Evolutionary conservation across 2,329 filamentous ascomycete species (phyloP).

Genomic region (Verticillium albo-atrum): DNA sequence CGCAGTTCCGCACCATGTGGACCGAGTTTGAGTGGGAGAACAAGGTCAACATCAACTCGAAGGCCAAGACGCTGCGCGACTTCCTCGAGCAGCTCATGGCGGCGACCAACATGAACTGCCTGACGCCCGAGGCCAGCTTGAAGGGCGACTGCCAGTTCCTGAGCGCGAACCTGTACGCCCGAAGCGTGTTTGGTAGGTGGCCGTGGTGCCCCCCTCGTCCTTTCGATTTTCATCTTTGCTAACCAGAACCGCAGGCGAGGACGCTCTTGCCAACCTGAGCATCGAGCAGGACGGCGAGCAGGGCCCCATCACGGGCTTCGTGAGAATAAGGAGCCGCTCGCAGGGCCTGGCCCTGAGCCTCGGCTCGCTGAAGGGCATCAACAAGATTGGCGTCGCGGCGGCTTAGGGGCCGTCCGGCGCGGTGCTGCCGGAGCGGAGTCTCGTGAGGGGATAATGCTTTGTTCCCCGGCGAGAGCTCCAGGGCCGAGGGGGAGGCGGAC

Average conservation of each 20-base stretch:
- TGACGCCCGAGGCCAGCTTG: slow-evolving; percentile 92
- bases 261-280: slow-evolving; percentile 92
- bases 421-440: neutral
- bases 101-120: slow-evolving; percentile 96
- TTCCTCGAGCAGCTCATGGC: slow-evolving; percentile 96
- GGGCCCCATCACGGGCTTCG: slow-evolving; percentile 93
- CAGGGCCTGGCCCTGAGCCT: slow-evolving; percentile 92
- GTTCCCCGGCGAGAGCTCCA: neutral
- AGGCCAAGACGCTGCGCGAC: slow-evolving; percentile 84
- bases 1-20: slow-evolving; percentile 99
- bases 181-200: slow-evolving; percentile 93
- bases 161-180: slow-evolving; percentile 92
- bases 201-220: neutral
- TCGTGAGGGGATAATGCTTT: neutral
- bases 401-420: slow-evolving; percentile 10
- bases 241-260: slow-evolving; percentile 66
- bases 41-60: slow-evolving; percentile 99
- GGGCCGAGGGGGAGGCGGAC: neutral
- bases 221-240: slow-evolving; percentile 11
- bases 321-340: slow-evolving; percentile 93
- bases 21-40: slow-evolving; percentile 99
- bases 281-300: slow-evolving; percentile 97
- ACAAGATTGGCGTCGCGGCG: slow-evolving; percentile 61
- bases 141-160: slow-evolving; percentile 98
- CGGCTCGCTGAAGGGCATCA: slow-evolving; percentile 90